Evolutionary conservation across 2,329 filamentous ascomycete genomes (phyloP).

Genomic region (Spiromastix sp.): DNA sequence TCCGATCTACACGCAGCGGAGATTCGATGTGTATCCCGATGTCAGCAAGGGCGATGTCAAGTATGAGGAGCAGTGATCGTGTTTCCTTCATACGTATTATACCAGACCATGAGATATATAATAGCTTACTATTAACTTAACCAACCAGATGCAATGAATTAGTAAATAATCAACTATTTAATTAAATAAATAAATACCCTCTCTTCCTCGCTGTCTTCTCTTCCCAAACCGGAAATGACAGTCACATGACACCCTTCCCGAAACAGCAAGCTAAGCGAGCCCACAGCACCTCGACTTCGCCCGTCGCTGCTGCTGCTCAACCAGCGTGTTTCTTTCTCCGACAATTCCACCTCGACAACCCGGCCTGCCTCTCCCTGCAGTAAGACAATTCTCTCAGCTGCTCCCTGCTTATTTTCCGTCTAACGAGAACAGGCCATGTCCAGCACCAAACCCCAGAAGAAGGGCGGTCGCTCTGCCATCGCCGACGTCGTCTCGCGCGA

Average conservation of each 20-base stretch:
- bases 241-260: constrained; percentile 1
- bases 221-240: constrained; percentile 1
- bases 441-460: constrained; percentile 56
- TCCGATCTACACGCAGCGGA: constrained; percentile 69
- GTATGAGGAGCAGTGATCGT: constrained; percentile 29
- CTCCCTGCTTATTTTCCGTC: not conserved
- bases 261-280: constrained; percentile 22
- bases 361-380: constrained; percentile 25
- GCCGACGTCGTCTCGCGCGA: constrained; percentile 98
- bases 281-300: too few species aligned
- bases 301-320: too few species aligned
- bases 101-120: too few species aligned
- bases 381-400: constrained; percentile 17
- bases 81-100: too few species aligned
- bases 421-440: constrained; percentile 42
- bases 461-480: constrained; percentile 79
- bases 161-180: too few species aligned
- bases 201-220: too few species aligned
- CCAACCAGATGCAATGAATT: too few species aligned
- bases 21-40: constrained; percentile 94
- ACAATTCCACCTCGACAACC: constrained; percentile 23
- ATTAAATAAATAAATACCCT: too few species aligned
- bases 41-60: constrained; percentile 53
- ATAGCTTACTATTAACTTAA: too few species aligned
- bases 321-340: constrained; percentile 18